Evolutionary conservation across 306 rosid genomes (phyloP), one percentile per base, ranked within the genome.

Genomic region (Vigna reflexopilosa): DNA sequence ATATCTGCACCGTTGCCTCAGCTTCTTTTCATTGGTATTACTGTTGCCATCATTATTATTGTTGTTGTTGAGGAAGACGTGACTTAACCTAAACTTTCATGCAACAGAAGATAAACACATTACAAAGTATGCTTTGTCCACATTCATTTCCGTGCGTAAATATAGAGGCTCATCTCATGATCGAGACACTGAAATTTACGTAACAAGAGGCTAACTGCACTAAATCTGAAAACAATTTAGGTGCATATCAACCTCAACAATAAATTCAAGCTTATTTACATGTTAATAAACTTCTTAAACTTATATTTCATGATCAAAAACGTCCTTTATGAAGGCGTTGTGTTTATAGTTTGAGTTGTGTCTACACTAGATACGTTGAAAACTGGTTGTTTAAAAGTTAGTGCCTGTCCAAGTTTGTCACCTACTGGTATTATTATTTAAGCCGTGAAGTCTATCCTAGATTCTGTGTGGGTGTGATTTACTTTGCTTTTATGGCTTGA

Each of bases 341-440:
- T 58, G 70, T 32, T 19, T 57, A 10, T 7, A 40, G 7, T 36
- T 79, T 15, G 56, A 54, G 67, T 26, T 63, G 12, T 66, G 62
- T 54, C 12, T 47, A 59, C 9, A 22, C 22, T 52, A 67, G 59
- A 36, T 16, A 61, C 42, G 65, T 75, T 67, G 72, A 59, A 58
- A 50, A 48, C 59, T 67, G 76, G 80, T 74, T 51, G 20, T 81
- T 45, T 56, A 73, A 55, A 80, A 66, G 45, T 57, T 10, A 40
- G 59, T 61, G 54, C 68, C 77, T 38, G 71, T 40, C 77, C 59
- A 17, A 66, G 57, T 81, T 57, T 17, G 49, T 44, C 52, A 64
- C 69, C 57, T 13, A 45, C 50, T 45, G 1, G 48, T 44, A 12
- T 11, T 44, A 42, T 47, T 45, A 34, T 16, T 66, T 55, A 66